Evolutionary conservation across 805 yeast genomes (phyloP).

Genomic region (Yarrowia keelungensis): DNA sequence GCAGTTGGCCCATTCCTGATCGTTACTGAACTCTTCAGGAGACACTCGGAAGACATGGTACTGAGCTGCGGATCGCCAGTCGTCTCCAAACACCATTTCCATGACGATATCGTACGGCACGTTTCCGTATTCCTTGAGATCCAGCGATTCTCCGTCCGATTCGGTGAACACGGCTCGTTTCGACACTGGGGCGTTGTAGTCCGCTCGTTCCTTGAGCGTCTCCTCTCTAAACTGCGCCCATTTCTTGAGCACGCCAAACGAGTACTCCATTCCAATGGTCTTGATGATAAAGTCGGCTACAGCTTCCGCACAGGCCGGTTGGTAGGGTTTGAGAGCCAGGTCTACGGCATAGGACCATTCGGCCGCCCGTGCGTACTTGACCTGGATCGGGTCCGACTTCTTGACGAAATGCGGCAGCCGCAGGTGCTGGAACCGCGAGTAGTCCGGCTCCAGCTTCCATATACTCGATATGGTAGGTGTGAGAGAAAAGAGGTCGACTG

Average conservation of each 20-base stretch:
- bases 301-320: constrained; percentile 24
- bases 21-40: constrained; percentile 16
- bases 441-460: constrained; percentile 26
- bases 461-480: constrained; percentile 10
- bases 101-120: constrained; percentile 18
- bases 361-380: constrained; percentile 23
- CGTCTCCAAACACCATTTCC: constrained; percentile 30
- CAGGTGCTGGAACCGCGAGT: constrained; percentile 7
- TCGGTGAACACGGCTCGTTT: constrained; percentile 4
- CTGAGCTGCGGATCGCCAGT: constrained; percentile 5
- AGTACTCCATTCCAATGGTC: constrained; percentile 26
- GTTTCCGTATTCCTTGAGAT: constrained; percentile 6
- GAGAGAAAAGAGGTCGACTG: constrained; percentile 22
- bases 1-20: constrained; percentile 28
- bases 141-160: constrained; percentile 26
- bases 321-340: constrained; percentile 12
- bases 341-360: constrained; percentile 29
- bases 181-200: constrained; percentile 3
- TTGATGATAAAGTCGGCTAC: constrained; percentile 19
- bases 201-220: constrained; percentile 5
- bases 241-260: constrained; percentile 1
- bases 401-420: constrained; percentile 2
- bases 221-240: constrained; percentile 34
- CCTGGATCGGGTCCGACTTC: neutral
- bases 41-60: constrained; percentile 16